Conservation (phyloP, 768 basidiomycete species). For the Antrodiella citrinella region DNA sequence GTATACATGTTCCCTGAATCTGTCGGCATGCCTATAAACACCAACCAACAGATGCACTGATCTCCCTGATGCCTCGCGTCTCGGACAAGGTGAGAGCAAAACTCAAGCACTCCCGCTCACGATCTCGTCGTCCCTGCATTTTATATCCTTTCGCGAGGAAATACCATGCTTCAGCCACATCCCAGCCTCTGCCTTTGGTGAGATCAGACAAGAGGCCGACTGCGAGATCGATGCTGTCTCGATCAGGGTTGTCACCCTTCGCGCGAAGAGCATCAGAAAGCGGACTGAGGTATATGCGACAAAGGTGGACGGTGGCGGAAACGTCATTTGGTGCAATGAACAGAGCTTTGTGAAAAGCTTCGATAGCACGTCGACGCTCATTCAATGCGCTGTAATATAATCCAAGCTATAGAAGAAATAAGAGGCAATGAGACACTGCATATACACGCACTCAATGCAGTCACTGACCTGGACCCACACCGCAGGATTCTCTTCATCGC, state of each 20-base stretch:
- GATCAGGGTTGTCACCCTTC: conserved; percentile 11
- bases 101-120: conserved; percentile 67
- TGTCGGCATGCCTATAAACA: no score
- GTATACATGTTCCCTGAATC: no score
- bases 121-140: conserved; percentile 59
- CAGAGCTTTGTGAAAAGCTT: conserved; percentile 82
- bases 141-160: conserved; percentile 78
- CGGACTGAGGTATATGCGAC: conserved; percentile 58
- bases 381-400: conserved; percentile 60
- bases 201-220: conserved; percentile 72
- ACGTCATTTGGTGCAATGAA: conserved; percentile 78
- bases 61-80: conserved; percentile 53
- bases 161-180: conserved; percentile 93
- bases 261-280: conserved; percentile 12
- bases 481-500: conserved; percentile 76
- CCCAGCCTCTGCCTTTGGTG: conserved; percentile 79
- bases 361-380: conserved; percentile 52
- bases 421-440: neutral
- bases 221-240: conserved; percentile 66
- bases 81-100: conserved; percentile 62
- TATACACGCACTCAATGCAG: no score
- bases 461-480: conserved; percentile 89
- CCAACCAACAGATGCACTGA: conserved; percentile 58
- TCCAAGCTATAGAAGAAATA: conserved; percentile 67
- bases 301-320: conserved; percentile 69